A percentile compares a stretch with the other conserved stretches of the same genome.
Conservation (phyloP, 2,329 filamentous ascomycete species). For the Botrytis fragariae region DNA sequence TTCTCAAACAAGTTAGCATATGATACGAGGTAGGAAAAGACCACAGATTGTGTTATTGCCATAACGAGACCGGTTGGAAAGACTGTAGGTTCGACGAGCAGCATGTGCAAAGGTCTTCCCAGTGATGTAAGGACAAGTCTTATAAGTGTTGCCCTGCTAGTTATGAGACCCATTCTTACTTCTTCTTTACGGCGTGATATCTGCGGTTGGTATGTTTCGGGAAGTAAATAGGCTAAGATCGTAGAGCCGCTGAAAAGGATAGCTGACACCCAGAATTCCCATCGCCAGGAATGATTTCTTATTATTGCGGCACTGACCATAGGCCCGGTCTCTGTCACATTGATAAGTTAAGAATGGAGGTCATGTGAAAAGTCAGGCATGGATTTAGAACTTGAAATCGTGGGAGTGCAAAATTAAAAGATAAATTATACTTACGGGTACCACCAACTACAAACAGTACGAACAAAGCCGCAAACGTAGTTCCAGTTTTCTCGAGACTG, state of each 20-base stretch:
- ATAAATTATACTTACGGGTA: constrained; percentile 4
- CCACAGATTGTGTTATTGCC: constrained; percentile 22
- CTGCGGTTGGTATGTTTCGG: constrained; percentile 23
- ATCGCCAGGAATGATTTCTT: constrained; percentile 19
- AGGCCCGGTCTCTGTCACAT: constrained; percentile 10
- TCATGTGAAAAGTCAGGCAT: neutral
- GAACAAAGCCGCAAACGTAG: constrained; percentile 19
- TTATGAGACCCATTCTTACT: neutral
- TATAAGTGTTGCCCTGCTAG: neutral
- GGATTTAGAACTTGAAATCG: no score
- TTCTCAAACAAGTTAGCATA: constrained; percentile 23
- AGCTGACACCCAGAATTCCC: constrained; percentile 21
- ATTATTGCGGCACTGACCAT: constrained; percentile 20
- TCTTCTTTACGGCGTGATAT: constrained; percentile 13
- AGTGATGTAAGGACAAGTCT: constrained; percentile 18
- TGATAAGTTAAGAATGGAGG: neutral
- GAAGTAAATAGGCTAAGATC: constrained; percentile 16
- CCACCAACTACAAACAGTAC: constrained; percentile 17
- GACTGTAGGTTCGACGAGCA: constrained; percentile 22
- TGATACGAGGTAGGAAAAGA: constrained; percentile 22
- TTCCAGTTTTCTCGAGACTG: constrained; percentile 21
- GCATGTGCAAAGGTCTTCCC: constrained; percentile 24
- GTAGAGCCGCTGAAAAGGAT: constrained; percentile 18
- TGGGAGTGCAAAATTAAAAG: neutral
- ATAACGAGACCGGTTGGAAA: constrained; percentile 18